Evolutionary conservation across 805 yeast genomes (phyloP).

Genomic region (Starmera dryadoides): DNA sequence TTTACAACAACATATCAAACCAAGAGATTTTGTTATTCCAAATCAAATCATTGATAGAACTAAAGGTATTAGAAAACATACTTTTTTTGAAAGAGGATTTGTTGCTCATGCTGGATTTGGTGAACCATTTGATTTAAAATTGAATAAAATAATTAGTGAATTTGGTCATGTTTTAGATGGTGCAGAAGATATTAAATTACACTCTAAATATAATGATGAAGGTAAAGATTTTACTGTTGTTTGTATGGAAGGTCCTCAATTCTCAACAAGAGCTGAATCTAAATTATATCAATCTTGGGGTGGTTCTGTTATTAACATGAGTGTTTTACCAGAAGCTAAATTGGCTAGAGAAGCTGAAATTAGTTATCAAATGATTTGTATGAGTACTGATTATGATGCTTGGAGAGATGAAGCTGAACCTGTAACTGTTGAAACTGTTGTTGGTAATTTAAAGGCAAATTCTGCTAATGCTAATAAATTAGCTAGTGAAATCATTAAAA

Average conservation of each 20-base stretch:
- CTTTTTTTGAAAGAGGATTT: conserved; percentile 80
- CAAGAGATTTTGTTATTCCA: conserved; percentile 95
- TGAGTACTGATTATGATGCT: conserved; percentile 98
- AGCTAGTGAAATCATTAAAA: conserved; percentile 62
- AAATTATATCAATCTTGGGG: conserved; percentile 81
- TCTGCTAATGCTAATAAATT: conserved; percentile 76
- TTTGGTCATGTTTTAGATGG: conserved; percentile 43
- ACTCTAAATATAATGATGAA: conserved; percentile 53
- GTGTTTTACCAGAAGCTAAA: conserved; percentile 94
- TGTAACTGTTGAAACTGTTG: conserved; percentile 96
- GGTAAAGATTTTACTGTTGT: conserved; percentile 74
- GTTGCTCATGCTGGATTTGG: conserved; percentile 98
- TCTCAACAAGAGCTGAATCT: conserved; percentile 95
- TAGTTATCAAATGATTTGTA: conserved; percentile 95
- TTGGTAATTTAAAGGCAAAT: conserved; percentile 84
- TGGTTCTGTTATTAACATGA: conserved; percentile 94
- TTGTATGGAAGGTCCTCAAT: conserved; percentile 99
- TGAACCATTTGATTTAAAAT: conserved; percentile 82
- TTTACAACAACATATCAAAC: conserved; percentile 78
- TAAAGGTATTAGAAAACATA: conserved; percentile 85
- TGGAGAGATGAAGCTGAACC: conserved; percentile 96
- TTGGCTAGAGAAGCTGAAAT: conserved; percentile 97
- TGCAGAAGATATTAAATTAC: conserved; percentile 42
- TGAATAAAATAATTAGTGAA: conserved; percentile 60
- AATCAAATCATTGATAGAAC: conserved; percentile 96